Evolutionary conservation across 2,329 filamentous ascomycete genomes (phyloP).

Genomic region (Teratosphaeria pseudoeucalypti): DNA sequence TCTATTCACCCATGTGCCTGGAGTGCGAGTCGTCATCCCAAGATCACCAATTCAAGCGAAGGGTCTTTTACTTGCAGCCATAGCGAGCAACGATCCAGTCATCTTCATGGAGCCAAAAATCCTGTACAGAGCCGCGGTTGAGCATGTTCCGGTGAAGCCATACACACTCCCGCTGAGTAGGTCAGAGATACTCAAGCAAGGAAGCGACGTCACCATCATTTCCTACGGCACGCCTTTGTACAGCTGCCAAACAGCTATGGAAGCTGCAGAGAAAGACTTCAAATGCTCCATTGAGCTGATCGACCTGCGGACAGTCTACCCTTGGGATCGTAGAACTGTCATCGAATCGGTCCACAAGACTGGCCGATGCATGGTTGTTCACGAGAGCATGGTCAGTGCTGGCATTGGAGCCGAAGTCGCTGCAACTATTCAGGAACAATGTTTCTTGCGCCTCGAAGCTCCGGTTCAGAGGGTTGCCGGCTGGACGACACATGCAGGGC

Average conservation of each 20-base stretch:
- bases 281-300: constrained; percentile 75
- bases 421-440: constrained; percentile 76
- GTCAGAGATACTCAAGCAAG: constrained; percentile 72
- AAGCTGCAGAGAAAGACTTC: constrained; percentile 62
- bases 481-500: constrained; percentile 76
- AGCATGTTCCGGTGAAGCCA: constrained; percentile 72
- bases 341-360: constrained; percentile 79
- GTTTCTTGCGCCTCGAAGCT: constrained; percentile 74
- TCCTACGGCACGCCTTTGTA: constrained; percentile 88
- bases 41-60: constrained; percentile 82
- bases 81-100: constrained; percentile 72
- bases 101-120: constrained; percentile 94
- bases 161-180: constrained; percentile 80
- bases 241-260: constrained; percentile 66
- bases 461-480: constrained; percentile 76
- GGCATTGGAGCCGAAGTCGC: constrained; percentile 84
- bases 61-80: constrained; percentile 66
- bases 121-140: constrained; percentile 79
- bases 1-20: constrained; percentile 80
- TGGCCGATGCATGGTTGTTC: constrained; percentile 75
- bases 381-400: constrained; percentile 85
- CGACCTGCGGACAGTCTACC: constrained; percentile 78
- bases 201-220: constrained; percentile 70
- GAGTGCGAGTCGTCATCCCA: constrained; percentile 74
- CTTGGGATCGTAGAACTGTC: constrained; percentile 77